These are phyloP conservation scores for Hawksworthiomyces lignivorus DNA, from an alignment of 2,329 filamentous ascomycete genomes.

Conservation along the genomic window DNA sequence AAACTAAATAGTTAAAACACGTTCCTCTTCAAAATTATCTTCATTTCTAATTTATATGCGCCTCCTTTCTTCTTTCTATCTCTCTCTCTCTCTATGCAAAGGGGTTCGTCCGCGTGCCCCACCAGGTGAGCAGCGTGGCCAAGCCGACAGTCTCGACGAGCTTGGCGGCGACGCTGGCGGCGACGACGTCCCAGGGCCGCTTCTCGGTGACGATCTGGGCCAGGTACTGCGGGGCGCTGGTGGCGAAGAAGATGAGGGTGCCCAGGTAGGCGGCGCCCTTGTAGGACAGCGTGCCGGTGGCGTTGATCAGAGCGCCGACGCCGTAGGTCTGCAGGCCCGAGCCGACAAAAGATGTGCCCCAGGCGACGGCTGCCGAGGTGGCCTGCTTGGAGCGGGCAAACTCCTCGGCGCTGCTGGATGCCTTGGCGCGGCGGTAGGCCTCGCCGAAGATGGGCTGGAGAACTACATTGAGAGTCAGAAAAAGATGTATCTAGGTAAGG, in stretches of 20 bases:
- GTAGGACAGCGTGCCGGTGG: constrained; percentile 89
- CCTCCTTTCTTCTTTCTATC: background rate
- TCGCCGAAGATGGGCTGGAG: constrained; percentile 86
- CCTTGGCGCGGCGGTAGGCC: constrained; percentile 87
- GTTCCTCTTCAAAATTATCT: too few relatives aligned
- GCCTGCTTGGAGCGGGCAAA: constrained; percentile 93
- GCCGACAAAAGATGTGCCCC: constrained; percentile 83
- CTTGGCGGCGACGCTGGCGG: constrained; percentile 75
- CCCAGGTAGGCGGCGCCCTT: constrained; percentile 96
- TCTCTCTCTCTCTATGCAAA: constrained; percentile 57
- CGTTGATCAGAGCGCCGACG: constrained; percentile 85
- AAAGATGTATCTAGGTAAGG: background rate
- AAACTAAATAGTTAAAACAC: too few relatives aligned
- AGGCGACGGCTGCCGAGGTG: constrained; percentile 75
- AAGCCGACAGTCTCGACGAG: constrained; percentile 89
- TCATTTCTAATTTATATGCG: too few relatives aligned
- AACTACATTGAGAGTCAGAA: constrained; percentile 44
- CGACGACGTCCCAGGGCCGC: constrained; percentile 82
- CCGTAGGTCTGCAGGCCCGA: constrained; percentile 85
- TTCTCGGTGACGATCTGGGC: constrained; percentile 84
- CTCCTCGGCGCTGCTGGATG: constrained; percentile 90
- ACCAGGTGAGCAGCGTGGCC: constrained; percentile 89
- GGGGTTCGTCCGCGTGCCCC: constrained; percentile 91
- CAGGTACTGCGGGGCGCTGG: constrained; percentile 82
- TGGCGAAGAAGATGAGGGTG: constrained; percentile 83